Percentiles rank a stretch among this genome's conserved stretches.
Conservation (phyloP, 768 basidiomycete species). For the Trametes elegans region DNA sequence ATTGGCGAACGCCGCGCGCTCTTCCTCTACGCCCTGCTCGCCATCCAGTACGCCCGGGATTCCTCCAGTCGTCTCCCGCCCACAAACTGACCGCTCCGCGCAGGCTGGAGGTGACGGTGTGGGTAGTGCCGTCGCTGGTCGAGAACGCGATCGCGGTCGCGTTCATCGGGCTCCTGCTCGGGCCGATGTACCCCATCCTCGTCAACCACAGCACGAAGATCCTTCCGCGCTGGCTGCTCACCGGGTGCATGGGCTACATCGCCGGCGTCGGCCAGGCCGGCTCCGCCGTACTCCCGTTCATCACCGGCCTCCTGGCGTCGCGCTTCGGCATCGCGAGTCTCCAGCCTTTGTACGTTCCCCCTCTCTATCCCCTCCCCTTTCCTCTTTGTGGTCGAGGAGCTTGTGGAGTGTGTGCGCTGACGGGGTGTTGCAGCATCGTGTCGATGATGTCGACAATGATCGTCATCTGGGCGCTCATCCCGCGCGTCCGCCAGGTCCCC, state of each 20-base stretch:
- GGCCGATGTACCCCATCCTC: conserved; percentile 52
- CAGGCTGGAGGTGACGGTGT: conserved; percentile 39
- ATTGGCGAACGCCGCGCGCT: conserved; percentile 29
- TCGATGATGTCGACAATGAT: conserved; percentile 61
- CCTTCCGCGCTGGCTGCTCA: conserved; percentile 68
- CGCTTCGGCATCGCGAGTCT: conserved; percentile 59
- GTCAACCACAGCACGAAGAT: too few species aligned
- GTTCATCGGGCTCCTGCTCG: conserved; percentile 38
- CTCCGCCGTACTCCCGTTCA: conserved; percentile 68
- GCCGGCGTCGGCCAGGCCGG: conserved; percentile 60
- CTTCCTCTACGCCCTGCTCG: conserved; percentile 27
- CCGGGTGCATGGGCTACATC: conserved; percentile 45
- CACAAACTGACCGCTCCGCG: not conserved
- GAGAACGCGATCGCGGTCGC: conserved; percentile 49
- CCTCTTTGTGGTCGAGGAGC: too few species aligned
- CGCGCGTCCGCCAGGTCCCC: conserved; percentile 28
- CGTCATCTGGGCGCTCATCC: conserved; percentile 52
- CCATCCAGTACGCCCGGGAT: too few species aligned
- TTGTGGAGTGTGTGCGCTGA: not conserved
- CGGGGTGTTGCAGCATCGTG: conserved; percentile 41
- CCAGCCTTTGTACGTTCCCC: conserved; percentile 55
- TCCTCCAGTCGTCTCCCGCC: conserved; percentile 9
- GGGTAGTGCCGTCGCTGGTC: conserved; percentile 50
- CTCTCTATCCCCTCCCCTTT: not conserved
- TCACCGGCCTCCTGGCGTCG: conserved; percentile 66